These are phyloP conservation scores for Trametes punicea DNA, from an alignment of 768 basidiomycete genomes.

Conservation along the genomic window DNA sequence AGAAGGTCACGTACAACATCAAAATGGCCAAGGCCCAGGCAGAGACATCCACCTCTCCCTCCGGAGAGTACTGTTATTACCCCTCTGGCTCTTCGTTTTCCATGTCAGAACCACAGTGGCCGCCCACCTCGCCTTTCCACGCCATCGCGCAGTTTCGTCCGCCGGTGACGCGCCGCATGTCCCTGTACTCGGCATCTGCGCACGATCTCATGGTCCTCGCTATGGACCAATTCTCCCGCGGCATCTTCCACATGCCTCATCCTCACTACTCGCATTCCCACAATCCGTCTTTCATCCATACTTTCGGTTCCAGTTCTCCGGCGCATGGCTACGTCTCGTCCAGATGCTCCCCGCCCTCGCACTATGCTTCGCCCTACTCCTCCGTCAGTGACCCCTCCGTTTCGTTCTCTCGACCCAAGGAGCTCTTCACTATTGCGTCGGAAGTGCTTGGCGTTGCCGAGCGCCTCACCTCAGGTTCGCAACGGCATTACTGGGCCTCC, in stretches of 20 bases:
- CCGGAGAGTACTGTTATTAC: conserved; percentile 13
- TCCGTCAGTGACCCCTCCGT: background rate
- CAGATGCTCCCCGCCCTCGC: conserved; percentile 2
- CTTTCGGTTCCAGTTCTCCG: conserved; percentile 4
- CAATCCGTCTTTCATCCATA: conserved; percentile 21
- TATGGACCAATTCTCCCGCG: conserved; percentile 66
- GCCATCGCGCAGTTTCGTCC: conserved; percentile 47
- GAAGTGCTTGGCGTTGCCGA: conserved; percentile 61
- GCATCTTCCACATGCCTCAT: conserved; percentile 72
- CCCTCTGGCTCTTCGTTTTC: conserved; percentile 20
- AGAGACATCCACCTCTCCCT: background rate
- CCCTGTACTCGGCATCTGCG: conserved; percentile 39
- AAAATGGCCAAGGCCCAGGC: conserved; percentile 14
- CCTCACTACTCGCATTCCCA: conserved; percentile 29
- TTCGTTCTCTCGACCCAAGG: conserved; percentile 52
- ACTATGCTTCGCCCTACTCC: conserved; percentile 6
- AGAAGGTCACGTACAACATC: conserved; percentile 28
- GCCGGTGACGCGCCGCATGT: conserved; percentile 48
- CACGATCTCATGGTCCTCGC: conserved; percentile 57
- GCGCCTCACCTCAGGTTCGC: conserved; percentile 41
- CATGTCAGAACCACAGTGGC: conserved; percentile 44
- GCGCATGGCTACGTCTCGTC: conserved; percentile 9
- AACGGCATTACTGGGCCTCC: conserved; percentile 53
- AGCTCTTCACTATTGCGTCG: conserved; percentile 60
- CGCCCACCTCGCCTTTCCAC: conserved; percentile 49